A percentile compares a stretch with the other conserved stretches of the same genome.
Conservation (phyloP, 2,329 filamentous ascomycete species). For the Elsinoe fawcettii region DNA sequence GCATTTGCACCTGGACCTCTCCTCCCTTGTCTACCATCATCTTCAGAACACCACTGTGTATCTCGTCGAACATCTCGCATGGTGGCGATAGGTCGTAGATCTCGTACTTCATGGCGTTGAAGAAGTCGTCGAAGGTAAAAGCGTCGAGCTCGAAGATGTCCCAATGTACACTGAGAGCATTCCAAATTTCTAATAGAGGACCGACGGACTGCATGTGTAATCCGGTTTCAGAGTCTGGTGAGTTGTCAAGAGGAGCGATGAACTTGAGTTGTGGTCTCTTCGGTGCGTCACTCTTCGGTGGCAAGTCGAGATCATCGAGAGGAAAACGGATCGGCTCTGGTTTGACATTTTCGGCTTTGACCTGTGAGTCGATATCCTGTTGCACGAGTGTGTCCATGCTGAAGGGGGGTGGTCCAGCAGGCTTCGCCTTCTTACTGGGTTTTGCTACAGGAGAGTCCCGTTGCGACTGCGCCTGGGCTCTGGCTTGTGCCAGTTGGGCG, state of each 20-base stretch:
- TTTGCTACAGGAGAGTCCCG: slow-evolving; percentile 45
- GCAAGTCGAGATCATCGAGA: slow-evolving; percentile 83
- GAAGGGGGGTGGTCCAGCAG: slow-evolving; percentile 1
- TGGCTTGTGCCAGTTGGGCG: slow-evolving; percentile 68
- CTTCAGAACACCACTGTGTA: slow-evolving; percentile 87
- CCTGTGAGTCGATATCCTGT: slow-evolving; percentile 24
- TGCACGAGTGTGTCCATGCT: slow-evolving; percentile 34
- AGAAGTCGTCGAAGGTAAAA: slow-evolving; percentile 94
- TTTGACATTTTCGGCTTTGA: slow-evolving; percentile 14
- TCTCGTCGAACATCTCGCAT: slow-evolving; percentile 80
- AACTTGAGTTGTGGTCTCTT: slow-evolving; percentile 71
- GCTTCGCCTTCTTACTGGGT: slow-evolving; percentile 45
- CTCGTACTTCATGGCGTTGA: slow-evolving; percentile 75
- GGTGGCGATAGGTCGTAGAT: slow-evolving; percentile 55
- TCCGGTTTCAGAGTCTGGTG: slow-evolving; percentile 34
- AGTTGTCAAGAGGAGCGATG: slow-evolving; percentile 42
- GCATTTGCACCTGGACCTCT: slow-evolving; percentile 69
- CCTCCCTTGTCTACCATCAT: slow-evolving; percentile 74
- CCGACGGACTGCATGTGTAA: slow-evolving; percentile 83
- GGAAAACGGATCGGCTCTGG: slow-evolving; percentile 84
- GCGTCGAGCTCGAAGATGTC: slow-evolving; percentile 91
- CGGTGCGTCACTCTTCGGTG: slow-evolving; percentile 54
- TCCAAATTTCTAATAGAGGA: slow-evolving; percentile 81
- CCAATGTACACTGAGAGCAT: slow-evolving; percentile 96
- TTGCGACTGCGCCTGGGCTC: slow-evolving; percentile 44